Evolutionary conservation across 257 asterid genomes (phyloP).

Genomic region (Plantago elongata): DNA sequence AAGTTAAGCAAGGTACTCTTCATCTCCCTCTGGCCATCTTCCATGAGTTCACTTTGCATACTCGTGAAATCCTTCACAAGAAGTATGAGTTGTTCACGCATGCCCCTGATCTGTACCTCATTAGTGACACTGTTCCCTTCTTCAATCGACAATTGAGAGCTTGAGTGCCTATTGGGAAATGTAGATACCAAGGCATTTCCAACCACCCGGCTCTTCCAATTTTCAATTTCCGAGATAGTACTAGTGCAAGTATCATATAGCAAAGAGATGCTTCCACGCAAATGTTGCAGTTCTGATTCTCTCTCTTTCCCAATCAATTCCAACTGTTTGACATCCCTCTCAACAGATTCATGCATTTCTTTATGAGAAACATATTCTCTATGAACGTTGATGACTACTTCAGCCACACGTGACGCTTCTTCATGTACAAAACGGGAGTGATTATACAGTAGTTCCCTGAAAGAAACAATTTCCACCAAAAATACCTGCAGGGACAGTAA

Average conservation of each 20-base stretch:
- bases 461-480: slow-evolving; percentile 45
- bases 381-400: slow-evolving; percentile 37
- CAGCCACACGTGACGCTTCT: slow-evolving; percentile 54
- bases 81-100: slow-evolving; percentile 41
- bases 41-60: slow-evolving; percentile 55
- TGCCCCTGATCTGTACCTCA: slow-evolving; percentile 47
- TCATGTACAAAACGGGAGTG: slow-evolving; percentile 52
- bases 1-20: slow-evolving; percentile 58
- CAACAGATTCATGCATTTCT: slow-evolving; percentile 48
- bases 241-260: slow-evolving; percentile 61
- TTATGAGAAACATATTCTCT: slow-evolving; percentile 47
- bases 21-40: slow-evolving; percentile 66
- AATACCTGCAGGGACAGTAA: slow-evolving; percentile 47
- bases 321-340: slow-evolving; percentile 40
- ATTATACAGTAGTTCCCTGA: slow-evolving; percentile 47
- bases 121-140: slow-evolving; percentile 28
- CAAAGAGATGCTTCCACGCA: slow-evolving; percentile 41
- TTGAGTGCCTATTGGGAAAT: slow-evolving; percentile 31
- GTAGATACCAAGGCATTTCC: slow-evolving; percentile 35
- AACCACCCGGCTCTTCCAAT: slow-evolving; percentile 39
- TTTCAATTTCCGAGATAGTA: slow-evolving; percentile 57
- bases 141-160: slow-evolving; percentile 29
- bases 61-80: slow-evolving; percentile 50
- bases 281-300: slow-evolving; percentile 53
- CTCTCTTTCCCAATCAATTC: slow-evolving; percentile 52